Percentiles rank a stretch among this genome's conserved stretches.
phyloP scores from a whole-genome alignment of 1,284 basidiomycete genomes.

The Coniferiporia weirii region DNA sequence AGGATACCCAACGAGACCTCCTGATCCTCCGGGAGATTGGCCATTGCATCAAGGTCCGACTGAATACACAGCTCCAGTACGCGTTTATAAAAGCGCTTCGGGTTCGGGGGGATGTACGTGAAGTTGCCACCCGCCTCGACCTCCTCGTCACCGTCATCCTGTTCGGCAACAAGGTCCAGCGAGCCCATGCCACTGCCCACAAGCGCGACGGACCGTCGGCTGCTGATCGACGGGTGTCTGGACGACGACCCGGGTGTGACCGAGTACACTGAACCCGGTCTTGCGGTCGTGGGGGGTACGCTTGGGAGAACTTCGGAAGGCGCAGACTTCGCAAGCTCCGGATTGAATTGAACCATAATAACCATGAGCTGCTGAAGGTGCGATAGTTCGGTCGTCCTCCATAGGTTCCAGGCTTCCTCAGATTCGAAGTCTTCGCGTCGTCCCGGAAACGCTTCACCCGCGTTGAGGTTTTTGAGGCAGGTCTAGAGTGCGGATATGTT shows the following conservation, averaged over 20 bases:
- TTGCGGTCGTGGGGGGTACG: constrained; percentile 31
- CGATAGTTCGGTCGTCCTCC: constrained; percentile 81
- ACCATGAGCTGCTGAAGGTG: constrained; percentile 86
- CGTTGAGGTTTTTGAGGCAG: constrained; percentile 88
- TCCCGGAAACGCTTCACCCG: constrained; percentile 80
- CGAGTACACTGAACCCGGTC: constrained; percentile 54
- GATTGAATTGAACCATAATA: constrained; percentile 82
- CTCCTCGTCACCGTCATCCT: constrained; percentile 59
- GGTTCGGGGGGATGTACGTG: constrained; percentile 88
- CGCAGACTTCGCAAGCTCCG: constrained; percentile 79
- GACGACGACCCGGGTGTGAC: constrained; percentile 31
- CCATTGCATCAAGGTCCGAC: constrained; percentile 85
- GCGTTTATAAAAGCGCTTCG: constrained; percentile 79
- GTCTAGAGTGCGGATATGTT: constrained; percentile 71
- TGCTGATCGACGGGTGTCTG: constrained; percentile 59
- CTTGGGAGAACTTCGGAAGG: constrained; percentile 49
- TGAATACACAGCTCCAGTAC: constrained; percentile 83
- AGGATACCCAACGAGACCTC: constrained; percentile 95
- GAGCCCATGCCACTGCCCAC: constrained; percentile 9
- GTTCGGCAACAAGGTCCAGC: constrained; percentile 38
- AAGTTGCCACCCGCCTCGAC: constrained; percentile 67
- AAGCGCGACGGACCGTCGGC: constrained; percentile 48
- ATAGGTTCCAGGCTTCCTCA: constrained; percentile 79
- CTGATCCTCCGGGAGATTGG: constrained; percentile 84
- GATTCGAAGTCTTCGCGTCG: constrained; percentile 81